These are phyloP conservation scores for Iodosphaeria phyllophila DNA, from an alignment of 2,329 filamentous ascomycete species.

Conservation along the genomic window DNA sequence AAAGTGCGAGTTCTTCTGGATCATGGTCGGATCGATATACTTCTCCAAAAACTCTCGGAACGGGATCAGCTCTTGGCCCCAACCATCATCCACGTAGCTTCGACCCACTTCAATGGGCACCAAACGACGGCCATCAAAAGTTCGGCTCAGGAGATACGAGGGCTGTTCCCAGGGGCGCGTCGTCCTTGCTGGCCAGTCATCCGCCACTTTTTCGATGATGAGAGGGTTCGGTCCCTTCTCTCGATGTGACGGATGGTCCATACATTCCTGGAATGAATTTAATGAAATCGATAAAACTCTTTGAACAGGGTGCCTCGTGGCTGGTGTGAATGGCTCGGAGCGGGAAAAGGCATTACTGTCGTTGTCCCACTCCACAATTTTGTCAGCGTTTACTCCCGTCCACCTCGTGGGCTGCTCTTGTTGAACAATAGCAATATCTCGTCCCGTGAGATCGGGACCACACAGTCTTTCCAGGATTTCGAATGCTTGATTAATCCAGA, in stretches of 20 bases:
- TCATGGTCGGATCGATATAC: slow-evolving; percentile 28
- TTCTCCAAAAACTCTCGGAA: slow-evolving; percentile 51
- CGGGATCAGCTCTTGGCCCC: slow-evolving; percentile 65
- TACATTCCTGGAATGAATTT: slow-evolving; percentile 40
- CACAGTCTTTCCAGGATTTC: slow-evolving; percentile 15
- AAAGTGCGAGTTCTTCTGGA: too few species aligned
- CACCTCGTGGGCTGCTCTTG: background rate
- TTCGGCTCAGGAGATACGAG: slow-evolving; percentile 53
- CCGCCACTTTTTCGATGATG: slow-evolving; percentile 46
- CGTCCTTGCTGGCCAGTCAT: slow-evolving; percentile 61
- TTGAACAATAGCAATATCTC: background rate
- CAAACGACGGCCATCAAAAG: slow-evolving; percentile 57
- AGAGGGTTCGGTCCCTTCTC: slow-evolving; percentile 34
- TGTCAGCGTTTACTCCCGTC: too few species aligned
- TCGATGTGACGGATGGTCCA: slow-evolving; percentile 23
- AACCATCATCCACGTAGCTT: slow-evolving; percentile 71
- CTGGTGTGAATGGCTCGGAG: slow-evolving; percentile 21
- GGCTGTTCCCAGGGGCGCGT: slow-evolving; percentile 52
- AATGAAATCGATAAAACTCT: slow-evolving; percentile 29
- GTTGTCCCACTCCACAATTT: too few species aligned
- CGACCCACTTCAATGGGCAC: slow-evolving; percentile 76
- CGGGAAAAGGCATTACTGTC: slow-evolving; percentile 11
- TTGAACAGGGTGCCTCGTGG: slow-evolving; percentile 20
- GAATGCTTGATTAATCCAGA: slow-evolving; percentile 33
- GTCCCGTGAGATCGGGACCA: background rate